Base-by-base conservation (phyloP, 2,329 filamentous ascomycete genomes). In the Paracorniculantispora psalliotae region DNA sequence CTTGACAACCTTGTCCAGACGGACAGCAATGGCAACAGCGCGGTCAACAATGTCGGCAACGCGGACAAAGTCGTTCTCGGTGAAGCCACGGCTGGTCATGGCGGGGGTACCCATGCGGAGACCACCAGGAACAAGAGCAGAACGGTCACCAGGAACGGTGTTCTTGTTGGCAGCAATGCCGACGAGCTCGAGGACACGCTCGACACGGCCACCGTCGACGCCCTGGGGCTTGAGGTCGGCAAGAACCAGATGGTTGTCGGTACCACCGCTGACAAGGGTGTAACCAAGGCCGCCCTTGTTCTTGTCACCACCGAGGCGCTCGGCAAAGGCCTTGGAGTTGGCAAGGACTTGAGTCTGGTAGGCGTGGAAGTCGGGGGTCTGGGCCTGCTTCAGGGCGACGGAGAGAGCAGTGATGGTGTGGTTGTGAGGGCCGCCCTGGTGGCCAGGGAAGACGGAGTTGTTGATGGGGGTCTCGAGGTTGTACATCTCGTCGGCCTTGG, bases 141-240 rank as follows among this genome's bases (percentile, higher is more conserved):
- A 96, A 71, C 88, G 91, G 77, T 99, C 94, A 46, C 93, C 94
- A 1, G 94, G 94, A 0, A 97, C 93, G 8, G 94, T 97, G 79
- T 99, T 99, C 83, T 99, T 99, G 82, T 99, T 99, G 72, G 90
- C 89, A n/a, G 94, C 94, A 55, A 97, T 93, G 67, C 93, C 93
- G 65, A 96, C 91, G 49, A 96, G 85, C 73, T 97, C 92, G 25
- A 97, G 83, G 17, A 96, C 87, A 49, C 91, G 87, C 79, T 97
- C 92, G 15, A 96, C 91, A 56, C 92, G 88, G 25, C 89, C 89
- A 65, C 92, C 92, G 70, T 99, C 94, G 62, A 99, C 86, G 60
- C 82, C 82, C 71, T 94, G 90, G 39, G 90, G 86, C 78, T 96
- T 96, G 53, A 99, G 84, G 73, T 99, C 94, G 51, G 94, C 81